Evolutionary conservation across 164 flowering plant genomes (phyloP).

Genomic region (Akebia trifoliata): DNA sequence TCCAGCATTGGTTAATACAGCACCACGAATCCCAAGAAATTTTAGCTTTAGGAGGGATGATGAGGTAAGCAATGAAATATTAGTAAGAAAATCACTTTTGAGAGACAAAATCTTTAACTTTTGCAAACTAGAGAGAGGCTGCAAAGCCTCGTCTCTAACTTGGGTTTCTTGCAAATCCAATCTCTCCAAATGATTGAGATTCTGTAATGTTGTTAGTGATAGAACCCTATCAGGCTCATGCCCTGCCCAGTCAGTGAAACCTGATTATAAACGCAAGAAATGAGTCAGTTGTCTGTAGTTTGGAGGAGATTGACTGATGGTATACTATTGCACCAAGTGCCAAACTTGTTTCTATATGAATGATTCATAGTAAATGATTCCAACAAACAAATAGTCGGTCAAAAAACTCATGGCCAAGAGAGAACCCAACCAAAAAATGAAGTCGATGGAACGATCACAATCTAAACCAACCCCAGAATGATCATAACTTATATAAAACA

Average conservation of each 20-base stretch:
- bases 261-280: conserved; percentile 31
- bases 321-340: too few relatives aligned
- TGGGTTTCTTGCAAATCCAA: conserved; percentile 61
- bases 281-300: too few relatives aligned
- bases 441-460: too few relatives aligned
- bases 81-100: conserved; percentile 52
- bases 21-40: conserved; percentile 49
- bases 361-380: too few relatives aligned
- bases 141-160: conserved; percentile 45
- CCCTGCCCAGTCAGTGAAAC: conserved; percentile 27
- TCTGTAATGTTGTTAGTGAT: conserved; percentile 48
- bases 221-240: conserved; percentile 23
- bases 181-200: conserved; percentile 43
- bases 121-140: conserved; percentile 39
- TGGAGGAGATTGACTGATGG: too few relatives aligned
- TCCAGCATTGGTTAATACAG: conserved; percentile 62
- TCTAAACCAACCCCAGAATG: too few relatives aligned
- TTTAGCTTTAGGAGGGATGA: conserved; percentile 48
- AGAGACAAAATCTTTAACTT: conserved; percentile 49
- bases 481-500: too few relatives aligned
- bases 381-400: too few relatives aligned
- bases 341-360: too few relatives aligned
- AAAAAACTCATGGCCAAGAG: too few relatives aligned
- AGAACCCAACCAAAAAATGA: too few relatives aligned
- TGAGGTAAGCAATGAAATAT: conserved; percentile 35